Conservation (phyloP, 179 eudicot species). For the Silene coronaria region DNA sequence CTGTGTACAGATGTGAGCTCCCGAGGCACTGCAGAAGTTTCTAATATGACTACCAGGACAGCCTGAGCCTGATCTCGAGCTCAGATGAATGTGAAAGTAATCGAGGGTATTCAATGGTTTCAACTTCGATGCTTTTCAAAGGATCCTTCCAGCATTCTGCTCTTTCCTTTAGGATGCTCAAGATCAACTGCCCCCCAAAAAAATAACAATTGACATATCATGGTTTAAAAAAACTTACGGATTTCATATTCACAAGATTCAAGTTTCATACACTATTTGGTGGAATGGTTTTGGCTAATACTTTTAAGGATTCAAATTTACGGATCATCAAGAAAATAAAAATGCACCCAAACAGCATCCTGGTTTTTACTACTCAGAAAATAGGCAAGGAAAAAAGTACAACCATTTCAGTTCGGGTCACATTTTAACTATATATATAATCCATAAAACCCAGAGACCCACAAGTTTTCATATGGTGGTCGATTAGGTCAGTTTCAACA, state of each 20-base stretch:
- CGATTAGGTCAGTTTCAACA: too few relatives aligned
- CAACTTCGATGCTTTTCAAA: background rate
- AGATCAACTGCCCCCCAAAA: background rate
- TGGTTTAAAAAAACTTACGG: background rate
- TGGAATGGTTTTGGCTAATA: background rate
- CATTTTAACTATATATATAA: too few relatives aligned
- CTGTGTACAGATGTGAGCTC: too few relatives aligned
- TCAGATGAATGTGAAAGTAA: background rate
- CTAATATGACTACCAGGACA: background rate
- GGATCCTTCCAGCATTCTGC: background rate
- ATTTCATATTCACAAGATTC: background rate
- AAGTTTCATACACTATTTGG: background rate
- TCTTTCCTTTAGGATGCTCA: background rate
- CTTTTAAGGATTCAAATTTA: background rate
- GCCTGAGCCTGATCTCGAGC: background rate
- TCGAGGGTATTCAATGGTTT: background rate
- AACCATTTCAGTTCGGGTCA: background rate
- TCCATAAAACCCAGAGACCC: background rate
- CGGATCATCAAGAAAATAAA: background rate
- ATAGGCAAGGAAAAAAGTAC: background rate
- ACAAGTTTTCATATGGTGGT: background rate
- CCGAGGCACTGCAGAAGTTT: too few relatives aligned
- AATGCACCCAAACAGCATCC: background rate
- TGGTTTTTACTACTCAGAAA: too few relatives aligned
- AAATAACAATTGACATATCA: background rate